Evolutionary conservation across 306 rosid genomes (phyloP).

Genomic region (Citrullus amarus): DNA sequence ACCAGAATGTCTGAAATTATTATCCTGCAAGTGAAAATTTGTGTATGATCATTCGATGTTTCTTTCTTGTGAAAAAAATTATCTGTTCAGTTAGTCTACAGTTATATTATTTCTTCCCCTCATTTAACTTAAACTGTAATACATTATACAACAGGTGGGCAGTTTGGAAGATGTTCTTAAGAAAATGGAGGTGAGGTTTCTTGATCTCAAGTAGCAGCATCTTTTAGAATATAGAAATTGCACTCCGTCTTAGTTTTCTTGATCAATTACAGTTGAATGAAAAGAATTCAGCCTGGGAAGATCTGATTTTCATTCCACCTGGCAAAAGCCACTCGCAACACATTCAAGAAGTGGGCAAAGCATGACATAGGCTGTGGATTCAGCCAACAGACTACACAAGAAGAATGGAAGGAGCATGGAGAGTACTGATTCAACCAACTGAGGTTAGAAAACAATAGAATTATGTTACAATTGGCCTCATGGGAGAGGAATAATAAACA

Average conservation of each 20-base stretch:
- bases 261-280: constrained; percentile 53
- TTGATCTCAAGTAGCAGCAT: not conserved
- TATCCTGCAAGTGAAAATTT: not conserved
- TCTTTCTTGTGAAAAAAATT: not conserved
- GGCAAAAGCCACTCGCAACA: constrained; percentile 82
- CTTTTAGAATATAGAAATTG: not conserved
- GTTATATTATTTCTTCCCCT: not conserved
- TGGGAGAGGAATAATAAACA: not conserved
- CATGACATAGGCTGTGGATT: constrained; percentile 26
- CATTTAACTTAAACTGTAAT: not conserved
- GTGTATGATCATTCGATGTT: not conserved
- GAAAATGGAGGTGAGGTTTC: constrained; percentile 79
- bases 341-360: constrained; percentile 50
- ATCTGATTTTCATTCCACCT: constrained; percentile 86
- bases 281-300: constrained; percentile 82
- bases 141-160: constrained; percentile 47
- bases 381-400: not conserved
- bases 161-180: constrained; percentile 85
- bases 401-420: constrained; percentile 15
- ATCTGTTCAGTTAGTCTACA: not conserved
- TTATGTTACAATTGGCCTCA: not conserved
- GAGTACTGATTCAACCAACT: constrained; percentile 8
- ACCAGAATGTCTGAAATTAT: not conserved
- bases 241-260: constrained; percentile 1
- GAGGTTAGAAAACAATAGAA: not conserved